These are phyloP conservation scores for Rhynchosporium agropyri DNA, from an alignment of 2,329 filamentous ascomycete species.

Conservation along the genomic window DNA sequence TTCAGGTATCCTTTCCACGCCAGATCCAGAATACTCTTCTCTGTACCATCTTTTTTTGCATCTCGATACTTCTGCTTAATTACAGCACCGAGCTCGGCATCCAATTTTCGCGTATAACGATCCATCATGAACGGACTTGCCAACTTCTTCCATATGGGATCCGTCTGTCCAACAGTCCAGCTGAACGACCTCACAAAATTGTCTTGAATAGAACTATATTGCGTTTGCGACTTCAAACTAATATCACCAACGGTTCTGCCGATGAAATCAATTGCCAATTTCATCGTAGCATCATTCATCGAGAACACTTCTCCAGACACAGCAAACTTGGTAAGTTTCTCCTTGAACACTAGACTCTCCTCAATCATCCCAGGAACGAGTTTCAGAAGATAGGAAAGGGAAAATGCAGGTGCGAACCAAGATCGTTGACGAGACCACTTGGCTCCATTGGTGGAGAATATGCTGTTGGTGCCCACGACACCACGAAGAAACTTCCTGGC, in stretches of 20 bases:
- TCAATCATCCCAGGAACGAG: constrained; percentile 27
- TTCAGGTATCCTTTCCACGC: constrained; percentile 30
- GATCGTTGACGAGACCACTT: constrained; percentile 29
- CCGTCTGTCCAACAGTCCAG: constrained; percentile 22
- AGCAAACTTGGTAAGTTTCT: constrained; percentile 26
- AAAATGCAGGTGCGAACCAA: constrained; percentile 28
- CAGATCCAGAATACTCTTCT: constrained; percentile 31
- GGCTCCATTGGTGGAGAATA: constrained; percentile 21
- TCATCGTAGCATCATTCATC: constrained; percentile 22
- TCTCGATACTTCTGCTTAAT: constrained; percentile 26
- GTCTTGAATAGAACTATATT: constrained; percentile 22
- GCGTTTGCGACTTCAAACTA: constrained; percentile 24
- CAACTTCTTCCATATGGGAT: constrained; percentile 22
- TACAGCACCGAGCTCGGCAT: constrained; percentile 21
- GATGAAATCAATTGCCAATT: constrained; percentile 31
- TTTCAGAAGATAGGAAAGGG: constrained; percentile 22
- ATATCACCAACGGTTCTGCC: constrained; percentile 26
- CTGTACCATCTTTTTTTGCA: constrained; percentile 19
- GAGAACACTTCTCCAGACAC: constrained; percentile 23
- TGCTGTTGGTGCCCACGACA: constrained; percentile 25
- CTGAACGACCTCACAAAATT: constrained; percentile 19
- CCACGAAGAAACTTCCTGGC: constrained; percentile 18
- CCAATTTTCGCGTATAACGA: constrained; percentile 25
- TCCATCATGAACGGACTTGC: constrained; percentile 25
- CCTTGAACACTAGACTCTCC: constrained; percentile 30